phyloP scores from a whole-genome alignment of 305 asterid genomes.

The Fraxinus xanthoxyloides region DNA sequence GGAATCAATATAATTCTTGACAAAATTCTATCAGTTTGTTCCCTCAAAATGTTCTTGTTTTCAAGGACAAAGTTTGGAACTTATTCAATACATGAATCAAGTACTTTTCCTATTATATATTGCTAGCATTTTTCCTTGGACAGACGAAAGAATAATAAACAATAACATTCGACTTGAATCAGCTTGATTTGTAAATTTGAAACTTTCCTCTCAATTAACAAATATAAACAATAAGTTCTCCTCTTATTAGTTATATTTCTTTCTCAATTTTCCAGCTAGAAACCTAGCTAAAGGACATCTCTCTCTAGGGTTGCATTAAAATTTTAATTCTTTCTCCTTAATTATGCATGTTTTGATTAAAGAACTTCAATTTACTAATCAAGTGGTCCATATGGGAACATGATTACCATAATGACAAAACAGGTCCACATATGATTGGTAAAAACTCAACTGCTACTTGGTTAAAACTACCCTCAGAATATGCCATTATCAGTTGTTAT shows the following conservation, averaged over 20 bases:
- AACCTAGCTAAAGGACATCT: background rate
- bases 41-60: background rate
- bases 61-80: background rate
- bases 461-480: background rate
- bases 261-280: background rate
- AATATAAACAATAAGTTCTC: background rate
- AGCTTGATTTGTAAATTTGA: background rate
- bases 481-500: conserved; percentile 12
- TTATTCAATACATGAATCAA: background rate
- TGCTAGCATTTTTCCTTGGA: background rate
- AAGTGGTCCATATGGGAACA: conserved; percentile 34
- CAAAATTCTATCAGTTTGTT: background rate
- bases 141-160: too few species aligned
- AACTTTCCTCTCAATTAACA: too few species aligned
- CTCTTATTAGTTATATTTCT: background rate
- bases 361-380: conserved; percentile 12
- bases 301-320: background rate
- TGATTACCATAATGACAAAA: conserved; percentile 21
- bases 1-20: background rate
- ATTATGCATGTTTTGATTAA: conserved; percentile 5
- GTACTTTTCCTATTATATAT: background rate
- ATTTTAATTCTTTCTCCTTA: background rate
- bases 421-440: background rate
- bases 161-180: background rate
- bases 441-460: too few species aligned